These are phyloP conservation scores for Hypoxylon sp. DNA, from an alignment of 2,329 filamentous ascomycete genomes.

Conservation along the genomic window DNA sequence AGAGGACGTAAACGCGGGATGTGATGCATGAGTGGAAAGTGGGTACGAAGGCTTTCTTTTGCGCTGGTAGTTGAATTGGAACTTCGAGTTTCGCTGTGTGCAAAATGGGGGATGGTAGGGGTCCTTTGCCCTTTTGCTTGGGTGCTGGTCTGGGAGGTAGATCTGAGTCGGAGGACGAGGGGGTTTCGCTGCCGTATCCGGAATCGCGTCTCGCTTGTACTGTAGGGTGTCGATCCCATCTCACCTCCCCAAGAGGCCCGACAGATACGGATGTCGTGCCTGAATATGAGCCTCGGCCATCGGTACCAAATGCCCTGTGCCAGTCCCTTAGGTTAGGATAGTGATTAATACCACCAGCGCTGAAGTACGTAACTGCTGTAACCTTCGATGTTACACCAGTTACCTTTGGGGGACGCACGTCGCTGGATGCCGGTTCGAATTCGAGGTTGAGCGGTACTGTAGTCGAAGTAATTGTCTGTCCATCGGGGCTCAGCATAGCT, in stretches of 20 bases:
- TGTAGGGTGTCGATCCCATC: constrained; percentile 60
- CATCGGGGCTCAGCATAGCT: constrained; percentile 66
- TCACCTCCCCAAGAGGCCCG: constrained; percentile 54
- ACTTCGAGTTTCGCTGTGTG: constrained; percentile 63
- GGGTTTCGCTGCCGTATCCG: constrained; percentile 64
- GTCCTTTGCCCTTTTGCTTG: constrained; percentile 40
- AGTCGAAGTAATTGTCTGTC: constrained; percentile 60
- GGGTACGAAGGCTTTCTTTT: constrained; percentile 67
- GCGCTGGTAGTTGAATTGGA: constrained; percentile 63
- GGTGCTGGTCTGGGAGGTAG: background rate
- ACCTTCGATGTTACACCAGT: constrained; percentile 66
- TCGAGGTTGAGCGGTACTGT: constrained; percentile 62
- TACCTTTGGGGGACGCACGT: constrained; percentile 64
- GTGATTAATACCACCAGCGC: constrained; percentile 60
- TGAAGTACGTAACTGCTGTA: constrained; percentile 67
- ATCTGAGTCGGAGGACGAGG: constrained; percentile 56
- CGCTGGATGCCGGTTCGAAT: constrained; percentile 63
- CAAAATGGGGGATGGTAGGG: constrained; percentile 51
- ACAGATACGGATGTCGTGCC: constrained; percentile 61
- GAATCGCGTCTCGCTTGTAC: constrained; percentile 63
- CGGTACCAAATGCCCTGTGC: constrained; percentile 56
- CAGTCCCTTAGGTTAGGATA: constrained; percentile 68
- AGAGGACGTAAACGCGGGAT: constrained; percentile 68
- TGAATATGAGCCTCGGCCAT: constrained; percentile 63
- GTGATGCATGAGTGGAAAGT: constrained; percentile 72